Base-by-base conservation (phyloP, 108 stramenopile genomes). In the Chaetoceros tenuissimus region DNA sequence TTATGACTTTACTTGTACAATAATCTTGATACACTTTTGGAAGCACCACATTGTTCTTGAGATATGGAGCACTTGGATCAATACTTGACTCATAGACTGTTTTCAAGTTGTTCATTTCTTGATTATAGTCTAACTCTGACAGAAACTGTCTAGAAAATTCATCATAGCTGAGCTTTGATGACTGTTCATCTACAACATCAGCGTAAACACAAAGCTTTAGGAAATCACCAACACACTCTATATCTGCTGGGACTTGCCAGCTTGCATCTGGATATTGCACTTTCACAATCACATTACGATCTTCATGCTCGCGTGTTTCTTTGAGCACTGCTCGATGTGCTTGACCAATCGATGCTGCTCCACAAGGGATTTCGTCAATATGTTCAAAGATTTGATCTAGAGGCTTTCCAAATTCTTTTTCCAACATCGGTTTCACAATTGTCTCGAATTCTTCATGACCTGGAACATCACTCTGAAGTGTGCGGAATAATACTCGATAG, bases 261-360 rank as follows among this genome's bases (percentile, higher is more conserved):
- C 66, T 61, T 3, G 88, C 86, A 66, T 79, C 69, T 1, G 95
- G 94, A 68, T 94, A 90, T 62, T 97, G 96, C 19, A 97, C 92
- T 71, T 97, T 97, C 57, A 97, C 68, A 13, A 94, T 87, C 28
- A 96, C 95, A 3, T 70, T 60, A 28, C 53, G 40, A 26, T 46
- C 59, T 13, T 30, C 22, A 3, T 63, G 53, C 31, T 49, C 28
- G 2, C 24, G 26, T 2, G 58, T 61, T 7, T 51, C 48, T 10
- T 66, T 58, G 46, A 85, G 51, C 1, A 43, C 61, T 2, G 94
- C 95, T 29, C 68, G 63, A 73, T 96, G 95, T 0, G 93, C 95
- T 62, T 94, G 92, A 3, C 93, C 95, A 69, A 97, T 92, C 55
- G 78, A 78, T 17, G 96, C 96, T 8, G 82, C 82, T 2, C 93